Evolutionary conservation across 768 basidiomycete genomes (phyloP).

Genomic region (Xerocomellus intermedius): DNA sequence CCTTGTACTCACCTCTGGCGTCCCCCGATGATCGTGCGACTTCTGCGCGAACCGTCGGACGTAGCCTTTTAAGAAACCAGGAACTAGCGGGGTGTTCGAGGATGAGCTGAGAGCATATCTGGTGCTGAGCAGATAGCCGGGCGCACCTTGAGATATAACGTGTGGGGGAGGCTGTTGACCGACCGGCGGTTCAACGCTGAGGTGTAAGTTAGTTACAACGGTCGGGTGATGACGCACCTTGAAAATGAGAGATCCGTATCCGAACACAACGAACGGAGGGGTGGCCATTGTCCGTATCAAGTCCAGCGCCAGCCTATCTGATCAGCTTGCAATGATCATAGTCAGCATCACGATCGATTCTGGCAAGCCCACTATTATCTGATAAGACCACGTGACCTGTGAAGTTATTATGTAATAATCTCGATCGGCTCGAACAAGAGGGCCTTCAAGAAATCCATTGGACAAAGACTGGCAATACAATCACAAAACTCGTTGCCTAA

Average conservation of each 20-base stretch:
- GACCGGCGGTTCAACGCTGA: neutral
- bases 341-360: neutral
- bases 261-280: constrained; percentile 72
- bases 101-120: neutral
- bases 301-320: neutral
- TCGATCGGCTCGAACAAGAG: too few species aligned
- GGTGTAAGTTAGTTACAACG: neutral
- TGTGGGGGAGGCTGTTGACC: constrained; percentile 74
- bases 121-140: too few species aligned
- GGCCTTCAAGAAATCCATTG: neutral
- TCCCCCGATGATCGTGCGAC: constrained; percentile 92
- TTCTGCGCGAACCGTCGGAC: constrained; percentile 88
- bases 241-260: constrained; percentile 92
- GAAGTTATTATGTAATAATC: neutral
- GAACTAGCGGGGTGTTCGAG: constrained; percentile 38
- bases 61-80: constrained; percentile 88
- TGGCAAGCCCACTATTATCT: neutral
- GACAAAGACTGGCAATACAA: neutral
- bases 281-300: constrained; percentile 5
- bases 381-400: neutral
- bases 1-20: constrained; percentile 58
- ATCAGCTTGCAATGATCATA: neutral
- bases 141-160: constrained; percentile 60
- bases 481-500: neutral
- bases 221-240: constrained; percentile 44